Conservation (phyloP, 75 land plant genomes). For the Sequoia sempervirens region DNA sequence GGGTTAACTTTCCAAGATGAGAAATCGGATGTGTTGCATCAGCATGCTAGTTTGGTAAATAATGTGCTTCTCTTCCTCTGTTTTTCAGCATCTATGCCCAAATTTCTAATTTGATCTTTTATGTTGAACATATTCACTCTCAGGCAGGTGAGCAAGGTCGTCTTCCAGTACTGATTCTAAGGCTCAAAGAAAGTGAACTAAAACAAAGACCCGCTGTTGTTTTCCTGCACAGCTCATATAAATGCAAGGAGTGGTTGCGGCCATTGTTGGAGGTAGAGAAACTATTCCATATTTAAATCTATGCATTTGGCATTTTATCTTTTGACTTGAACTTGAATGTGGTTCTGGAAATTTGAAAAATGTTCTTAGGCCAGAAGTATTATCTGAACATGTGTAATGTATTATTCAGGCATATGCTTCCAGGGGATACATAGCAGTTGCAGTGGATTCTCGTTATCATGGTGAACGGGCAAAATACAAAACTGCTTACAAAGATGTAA, state of each 20-base stretch:
- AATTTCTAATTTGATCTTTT: neutral
- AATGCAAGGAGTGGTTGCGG: conserved; percentile 77
- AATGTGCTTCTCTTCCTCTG: neutral
- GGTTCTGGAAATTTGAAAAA: conserved; percentile 9
- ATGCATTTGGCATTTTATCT: neutral
- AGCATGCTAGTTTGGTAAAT: neutral
- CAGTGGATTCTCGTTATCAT: conserved; percentile 88
- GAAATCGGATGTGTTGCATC: too few relatives aligned
- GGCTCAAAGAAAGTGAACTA: conserved; percentile 21
- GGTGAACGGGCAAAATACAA: conserved; percentile 66
- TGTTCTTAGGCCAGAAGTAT: neutral
- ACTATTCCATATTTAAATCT: neutral
- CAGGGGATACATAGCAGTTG: conserved; percentile 68
- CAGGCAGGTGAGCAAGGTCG: conserved; percentile 83
- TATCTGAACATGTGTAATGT: neutral
- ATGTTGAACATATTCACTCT: neutral
- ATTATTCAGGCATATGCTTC: conserved; percentile 84
- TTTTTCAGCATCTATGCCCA: neutral
- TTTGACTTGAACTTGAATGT: neutral
- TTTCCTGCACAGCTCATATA: conserved; percentile 73
- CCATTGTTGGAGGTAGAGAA: conserved; percentile 73
- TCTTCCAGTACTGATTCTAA: conserved; percentile 70
- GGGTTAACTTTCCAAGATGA: too few relatives aligned
- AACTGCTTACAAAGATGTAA: conserved; percentile 63
- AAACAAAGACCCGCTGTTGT: conserved; percentile 72